phyloP scores from a whole-genome alignment of 2,329 filamentous ascomycete species.

The Pseudogymnoascus sp. region DNA sequence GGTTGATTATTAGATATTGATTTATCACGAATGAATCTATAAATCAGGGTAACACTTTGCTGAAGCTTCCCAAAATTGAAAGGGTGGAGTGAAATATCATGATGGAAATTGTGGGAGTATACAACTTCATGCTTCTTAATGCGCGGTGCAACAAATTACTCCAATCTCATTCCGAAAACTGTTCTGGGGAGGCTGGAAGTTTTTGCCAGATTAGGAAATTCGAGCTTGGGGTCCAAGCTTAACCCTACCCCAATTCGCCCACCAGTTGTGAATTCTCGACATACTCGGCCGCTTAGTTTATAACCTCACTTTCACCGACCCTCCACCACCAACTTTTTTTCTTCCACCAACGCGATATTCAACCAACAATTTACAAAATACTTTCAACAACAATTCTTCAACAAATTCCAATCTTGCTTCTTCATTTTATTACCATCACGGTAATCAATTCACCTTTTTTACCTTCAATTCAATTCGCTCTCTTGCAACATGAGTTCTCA shows the following conservation, averaged over 20 bases:
- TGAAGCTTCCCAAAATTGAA: background rate
- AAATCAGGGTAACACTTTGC: background rate
- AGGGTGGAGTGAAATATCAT: background rate
- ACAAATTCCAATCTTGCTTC: background rate
- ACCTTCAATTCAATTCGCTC: background rate
- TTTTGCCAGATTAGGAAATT: constrained; percentile 2
- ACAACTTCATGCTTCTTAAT: background rate
- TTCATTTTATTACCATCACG: background rate
- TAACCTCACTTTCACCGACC: constrained; percentile 4
- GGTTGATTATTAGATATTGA: background rate
- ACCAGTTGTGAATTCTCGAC: constrained; percentile 2
- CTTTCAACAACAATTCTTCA: background rate
- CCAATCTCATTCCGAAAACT: background rate
- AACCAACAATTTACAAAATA: background rate
- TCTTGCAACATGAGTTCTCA: constrained; percentile 4
- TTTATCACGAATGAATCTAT: background rate
- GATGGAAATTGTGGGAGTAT: background rate
- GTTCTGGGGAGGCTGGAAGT: background rate
- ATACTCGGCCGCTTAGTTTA: background rate
- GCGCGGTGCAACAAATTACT: background rate
- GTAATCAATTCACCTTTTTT: background rate
- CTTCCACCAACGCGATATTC: background rate
- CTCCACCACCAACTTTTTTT: background rate
- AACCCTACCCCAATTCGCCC: background rate
- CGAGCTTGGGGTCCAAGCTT: background rate